Base-by-base conservation (phyloP, 805 yeast species). In the Spathaspora boniae region DNA sequence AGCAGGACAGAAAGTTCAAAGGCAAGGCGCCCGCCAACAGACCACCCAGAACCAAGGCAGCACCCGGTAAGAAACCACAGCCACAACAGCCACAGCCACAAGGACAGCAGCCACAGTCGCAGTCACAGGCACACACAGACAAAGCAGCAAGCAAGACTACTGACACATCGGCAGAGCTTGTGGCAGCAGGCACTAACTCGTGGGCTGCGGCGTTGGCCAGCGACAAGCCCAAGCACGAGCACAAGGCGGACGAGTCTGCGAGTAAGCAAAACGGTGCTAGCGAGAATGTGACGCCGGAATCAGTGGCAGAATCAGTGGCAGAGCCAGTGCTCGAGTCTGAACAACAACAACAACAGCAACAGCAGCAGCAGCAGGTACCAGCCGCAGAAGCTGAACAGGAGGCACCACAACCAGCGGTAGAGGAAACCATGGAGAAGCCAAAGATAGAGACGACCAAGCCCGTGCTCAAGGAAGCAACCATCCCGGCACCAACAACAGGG, bases 401-500 rank as follows among this genome's bases (percentile, higher is more conserved):
- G 34, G 44, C 39, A 29, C 34, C 38, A 34, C 44, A 46, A 36
- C 44, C 41, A 23, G 42, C 37, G 27, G 47, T 38, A 36, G 41
- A 41, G 33, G 46, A 35, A 27, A 29, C 36, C 29, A 35, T 40
- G 20, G 39, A 41, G 20, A 31, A 31, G 21, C 16, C 12, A 19
- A 19, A 26, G 27, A 54, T 60, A 29, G 50, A 59, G 12, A 41
- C 54, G 4, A 44, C 56, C 7, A 36, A 38, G 19, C 36, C 48
- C 29, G 53, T 48, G 24, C 53, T 53, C 38, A 53, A 54, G 37
- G 50, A 63, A 58, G 51, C 77, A 71, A 17, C 62, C 58, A 31
- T 58, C 69, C 50, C 78, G 66, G 53, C 42, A 36, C 80, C 82
- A 15, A 67, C 70, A 11, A 56, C 65, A 45, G 65, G 68, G 50